phyloP scores from a whole-genome alignment of 2,329 filamentous ascomycete genomes.

The Talaromyces piceae region DNA sequence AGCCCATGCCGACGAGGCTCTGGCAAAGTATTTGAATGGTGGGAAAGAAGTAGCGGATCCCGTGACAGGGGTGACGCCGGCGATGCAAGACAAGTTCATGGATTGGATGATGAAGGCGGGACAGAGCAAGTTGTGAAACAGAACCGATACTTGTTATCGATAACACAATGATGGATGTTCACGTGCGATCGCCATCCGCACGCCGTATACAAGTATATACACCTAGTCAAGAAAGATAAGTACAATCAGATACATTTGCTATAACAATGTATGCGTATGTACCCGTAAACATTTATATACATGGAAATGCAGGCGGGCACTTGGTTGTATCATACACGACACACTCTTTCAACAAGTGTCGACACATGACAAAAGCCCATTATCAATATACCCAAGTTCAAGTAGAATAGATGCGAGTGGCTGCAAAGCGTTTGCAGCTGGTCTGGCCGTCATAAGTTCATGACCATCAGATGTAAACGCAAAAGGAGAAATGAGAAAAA shows the following conservation, averaged over 20 bases:
- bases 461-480: not conserved
- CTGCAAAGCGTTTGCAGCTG: not conserved
- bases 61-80: slow-evolving; percentile 22
- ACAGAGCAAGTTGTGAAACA: not conserved
- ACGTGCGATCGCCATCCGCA: too few species aligned
- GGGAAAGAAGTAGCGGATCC: slow-evolving; percentile 19
- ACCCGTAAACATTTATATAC: not conserved
- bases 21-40: slow-evolving; percentile 19
- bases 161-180: too few species aligned
- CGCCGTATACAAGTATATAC: too few species aligned
- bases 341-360: not conserved
- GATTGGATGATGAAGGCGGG: slow-evolving; percentile 27
- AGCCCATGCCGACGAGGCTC: slow-evolving; percentile 25
- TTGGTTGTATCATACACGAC: not conserved
- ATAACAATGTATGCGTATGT: not conserved
- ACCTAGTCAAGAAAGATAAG: too few species aligned
- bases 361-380: not conserved
- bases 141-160: not conserved
- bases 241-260: not conserved
- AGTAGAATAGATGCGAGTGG: not conserved
- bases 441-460: not conserved
- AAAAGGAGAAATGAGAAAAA: too few species aligned
- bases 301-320: not conserved
- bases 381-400: not conserved
- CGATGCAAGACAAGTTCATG: slow-evolving; percentile 25